Evolutionary conservation across 2,329 filamentous ascomycete genomes (phyloP), one percentile per base, ranked within the genome.

Genomic region (Gaeumannomyces tritici): DNA sequence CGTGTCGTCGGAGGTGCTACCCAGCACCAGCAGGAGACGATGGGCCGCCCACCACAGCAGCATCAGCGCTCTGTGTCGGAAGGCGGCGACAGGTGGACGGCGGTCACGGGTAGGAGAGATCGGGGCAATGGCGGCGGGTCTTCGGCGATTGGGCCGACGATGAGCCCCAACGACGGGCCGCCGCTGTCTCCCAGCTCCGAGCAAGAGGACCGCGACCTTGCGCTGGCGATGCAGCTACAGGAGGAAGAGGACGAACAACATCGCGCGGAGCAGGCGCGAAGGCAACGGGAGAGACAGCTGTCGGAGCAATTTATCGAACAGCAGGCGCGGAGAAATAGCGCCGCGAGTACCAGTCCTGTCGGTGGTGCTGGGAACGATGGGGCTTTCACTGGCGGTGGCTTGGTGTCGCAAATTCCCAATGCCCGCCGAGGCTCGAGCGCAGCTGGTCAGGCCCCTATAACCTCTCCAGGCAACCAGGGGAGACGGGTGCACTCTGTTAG

Each of bases 161-260:
- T 51, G 15, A 61, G 18, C 27, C 64, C 69, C 26, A 63, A 63
- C 1, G 67, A 70, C 3, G 68, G 71, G 15, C 66, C 68, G 2
- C 70, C 73, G 0, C 64, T 74, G 57, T 79, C 76, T 12, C 75
- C 78, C 24, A 74, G 76, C 65, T 75, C 80, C 66, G 80, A 88
- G 75, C 83, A 96, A 77, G 86, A 97, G 75, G 93, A 97, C 69
- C 86, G 93, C 64, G 90, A 95, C 64, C 76, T 97, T 33, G 95
- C 95, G 0, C 81, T 98, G 3, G 93, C 93, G 0, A 80, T 99
- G 8, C 95, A 98, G 71, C 82, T 97, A 1, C 93, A 98, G 72
- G 95, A 98, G 70, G 92, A 96, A 72, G 93, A 98, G 73, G 91
- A 97, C 66, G 87, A 91, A 69, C 83, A 86, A 18, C 85, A 92